Evolutionary conservation across 805 yeast species (phyloP).

Genomic region (Blastobotrys attinorum): DNA sequence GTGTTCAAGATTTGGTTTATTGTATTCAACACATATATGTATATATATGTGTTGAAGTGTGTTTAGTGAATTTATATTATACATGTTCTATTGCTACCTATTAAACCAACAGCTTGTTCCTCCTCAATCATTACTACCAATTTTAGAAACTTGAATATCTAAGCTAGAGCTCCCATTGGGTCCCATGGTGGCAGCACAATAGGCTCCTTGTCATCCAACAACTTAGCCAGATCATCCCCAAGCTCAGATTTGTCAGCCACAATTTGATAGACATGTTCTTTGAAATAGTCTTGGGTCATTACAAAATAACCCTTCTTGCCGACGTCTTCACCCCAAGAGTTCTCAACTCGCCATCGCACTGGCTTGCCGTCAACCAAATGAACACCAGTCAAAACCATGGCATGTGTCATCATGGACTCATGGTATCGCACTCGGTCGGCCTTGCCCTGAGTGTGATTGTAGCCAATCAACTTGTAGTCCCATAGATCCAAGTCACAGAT

Average conservation of each 20-base stretch:
- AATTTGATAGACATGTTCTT: conserved; percentile 66
- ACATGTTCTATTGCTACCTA: too few species aligned
- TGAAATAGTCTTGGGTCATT: conserved; percentile 67
- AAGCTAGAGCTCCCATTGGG: conserved; percentile 74
- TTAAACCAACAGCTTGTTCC: too few species aligned
- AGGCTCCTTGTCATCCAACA: conserved; percentile 38
- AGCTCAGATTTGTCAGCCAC: conserved; percentile 51
- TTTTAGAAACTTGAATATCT: too few species aligned
- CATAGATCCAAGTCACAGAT: conserved; percentile 64
- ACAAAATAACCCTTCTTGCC: conserved; percentile 62
- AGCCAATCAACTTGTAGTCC: conserved; percentile 47
- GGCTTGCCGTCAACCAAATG: conserved; percentile 57
- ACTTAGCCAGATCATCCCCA: conserved; percentile 29
- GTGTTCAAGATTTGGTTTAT: too few species aligned
- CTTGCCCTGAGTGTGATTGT: conserved; percentile 43
- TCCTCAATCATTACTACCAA: too few species aligned
- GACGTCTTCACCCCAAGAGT: conserved; percentile 66
- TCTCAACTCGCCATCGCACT: conserved; percentile 62
- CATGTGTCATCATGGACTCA: conserved; percentile 80
- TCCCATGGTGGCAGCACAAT: conserved; percentile 67
- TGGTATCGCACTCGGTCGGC: conserved; percentile 62
- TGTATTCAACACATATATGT: too few species aligned
- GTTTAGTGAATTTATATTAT: too few species aligned
- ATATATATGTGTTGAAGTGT: too few species aligned
- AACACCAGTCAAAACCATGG: conserved; percentile 79